A percentile compares a stretch with the other conserved stretches of the same genome.
phyloP scores from a whole-genome alignment of 306 rosid genomes.

The Acacia melanoxylon region DNA sequence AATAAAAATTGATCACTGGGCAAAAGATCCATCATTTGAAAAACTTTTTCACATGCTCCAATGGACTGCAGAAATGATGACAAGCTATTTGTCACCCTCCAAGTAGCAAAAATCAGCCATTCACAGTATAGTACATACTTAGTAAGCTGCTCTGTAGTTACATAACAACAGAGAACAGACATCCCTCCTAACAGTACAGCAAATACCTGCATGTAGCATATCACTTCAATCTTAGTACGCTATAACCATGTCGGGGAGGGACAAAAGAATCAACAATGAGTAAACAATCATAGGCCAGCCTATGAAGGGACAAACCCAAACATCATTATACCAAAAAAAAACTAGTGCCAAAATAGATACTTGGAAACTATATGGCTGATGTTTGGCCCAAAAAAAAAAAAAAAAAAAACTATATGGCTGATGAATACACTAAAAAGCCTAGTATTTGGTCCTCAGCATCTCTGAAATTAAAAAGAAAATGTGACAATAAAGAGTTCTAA shows the following conservation, averaged over 20 bases:
- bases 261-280: background rate
- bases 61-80: conserved; percentile 77
- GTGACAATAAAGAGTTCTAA: background rate
- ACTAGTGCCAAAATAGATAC: conserved; percentile 13
- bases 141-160: conserved; percentile 75
- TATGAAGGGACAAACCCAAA: background rate
- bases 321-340: background rate
- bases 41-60: conserved; percentile 73
- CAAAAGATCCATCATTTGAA: conserved; percentile 58
- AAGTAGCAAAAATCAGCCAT: conserved; percentile 87
- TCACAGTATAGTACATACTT: conserved; percentile 84
- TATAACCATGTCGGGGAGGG: background rate
- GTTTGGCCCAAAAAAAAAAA: too few relatives aligned
- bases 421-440: background rate
- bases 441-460: background rate
- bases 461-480: background rate
- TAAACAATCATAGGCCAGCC: conserved; percentile 11
- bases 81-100: conserved; percentile 75
- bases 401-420: background rate
- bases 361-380: background rate
- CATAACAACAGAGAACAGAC: conserved; percentile 48
- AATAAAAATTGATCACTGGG: conserved; percentile 63
- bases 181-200: conserved; percentile 69
- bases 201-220: conserved; percentile 52
- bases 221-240: background rate